Percentiles rank a stretch among this genome's conserved stretches.
Evolutionary conservation across 2,329 filamentous ascomycete genomes (phyloP).

Genomic region (Cylindrodendrum hubeiense): DNA sequence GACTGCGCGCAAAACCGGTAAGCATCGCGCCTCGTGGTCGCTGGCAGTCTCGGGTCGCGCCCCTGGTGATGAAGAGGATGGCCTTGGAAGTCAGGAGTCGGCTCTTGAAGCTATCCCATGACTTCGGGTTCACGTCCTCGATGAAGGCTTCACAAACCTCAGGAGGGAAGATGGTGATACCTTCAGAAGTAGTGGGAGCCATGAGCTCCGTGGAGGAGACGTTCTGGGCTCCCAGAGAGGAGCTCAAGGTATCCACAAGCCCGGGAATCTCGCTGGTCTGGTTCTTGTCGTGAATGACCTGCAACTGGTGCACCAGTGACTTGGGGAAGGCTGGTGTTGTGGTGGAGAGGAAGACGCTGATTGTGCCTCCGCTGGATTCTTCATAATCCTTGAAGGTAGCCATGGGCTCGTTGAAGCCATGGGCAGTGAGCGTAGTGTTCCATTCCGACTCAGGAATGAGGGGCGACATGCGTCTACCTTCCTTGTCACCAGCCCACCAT

Average conservation of each 20-base stretch:
- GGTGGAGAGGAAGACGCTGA: constrained; percentile 14
- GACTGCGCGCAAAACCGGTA: constrained; percentile 14
- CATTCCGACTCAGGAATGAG: constrained; percentile 14
- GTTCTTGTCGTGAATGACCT: constrained; percentile 1
- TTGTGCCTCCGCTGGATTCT: constrained; percentile 2
- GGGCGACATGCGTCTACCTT: constrained; percentile 21
- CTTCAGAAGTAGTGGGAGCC: neutral
- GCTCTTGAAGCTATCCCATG: constrained; percentile 15
- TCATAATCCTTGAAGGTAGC: constrained; percentile 17
- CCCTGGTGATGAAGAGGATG: constrained; percentile 12
- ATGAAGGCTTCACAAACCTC: constrained; percentile 19
- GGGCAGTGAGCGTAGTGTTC: neutral
- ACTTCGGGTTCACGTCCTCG: constrained; percentile 6
- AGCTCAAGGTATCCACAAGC: constrained; percentile 1
- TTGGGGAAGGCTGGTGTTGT: constrained; percentile 8
- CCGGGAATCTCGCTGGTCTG: constrained; percentile 3
- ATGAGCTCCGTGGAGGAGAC: neutral
- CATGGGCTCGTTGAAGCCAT: constrained; percentile 5
- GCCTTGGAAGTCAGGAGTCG: constrained; percentile 13
- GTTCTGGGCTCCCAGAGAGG: constrained; percentile 8
- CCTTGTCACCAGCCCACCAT: constrained; percentile 53
- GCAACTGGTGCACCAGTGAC: constrained; percentile 6
- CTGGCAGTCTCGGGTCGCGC: constrained; percentile 9
- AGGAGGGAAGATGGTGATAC: constrained; percentile 17
- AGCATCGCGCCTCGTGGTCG: constrained; percentile 14